These are phyloP conservation scores for Neofusicoccum kwambonambiense DNA, from an alignment of 2,329 filamentous ascomycete genomes.

Conservation along the genomic window DNA sequence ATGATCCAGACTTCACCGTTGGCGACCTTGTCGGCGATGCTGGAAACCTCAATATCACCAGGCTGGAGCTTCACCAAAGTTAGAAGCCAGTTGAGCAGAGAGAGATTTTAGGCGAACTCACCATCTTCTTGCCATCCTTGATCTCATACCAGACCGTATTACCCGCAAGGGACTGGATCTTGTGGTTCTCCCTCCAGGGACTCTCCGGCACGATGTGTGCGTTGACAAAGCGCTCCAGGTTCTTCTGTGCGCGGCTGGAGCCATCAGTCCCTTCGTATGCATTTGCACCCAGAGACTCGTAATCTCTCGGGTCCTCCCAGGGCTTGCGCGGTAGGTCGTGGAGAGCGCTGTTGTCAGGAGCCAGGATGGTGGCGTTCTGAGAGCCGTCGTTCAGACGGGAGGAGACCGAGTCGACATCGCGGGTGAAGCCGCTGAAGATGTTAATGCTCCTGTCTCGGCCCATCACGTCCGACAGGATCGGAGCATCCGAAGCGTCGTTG, in stretches of 20 bases:
- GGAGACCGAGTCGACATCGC: conserved; percentile 69
- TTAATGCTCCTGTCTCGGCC: conserved; percentile 75
- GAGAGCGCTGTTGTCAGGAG: conserved; percentile 81
- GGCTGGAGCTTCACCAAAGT: conserved; percentile 65
- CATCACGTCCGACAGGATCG: conserved; percentile 78
- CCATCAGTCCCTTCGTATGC: conserved; percentile 77
- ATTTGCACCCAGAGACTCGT: conserved; percentile 61
- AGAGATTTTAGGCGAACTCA: conserved; percentile 42
- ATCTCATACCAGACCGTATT: conserved; percentile 80
- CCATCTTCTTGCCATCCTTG: conserved; percentile 64
- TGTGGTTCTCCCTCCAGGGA: conserved; percentile 71
- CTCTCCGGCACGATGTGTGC: conserved; percentile 74
- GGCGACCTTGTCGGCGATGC: conserved; percentile 69
- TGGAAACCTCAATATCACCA: conserved; percentile 72
- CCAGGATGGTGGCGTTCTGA: conserved; percentile 79
- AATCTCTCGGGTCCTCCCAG: conserved; percentile 77
- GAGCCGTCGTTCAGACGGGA: conserved; percentile 65
- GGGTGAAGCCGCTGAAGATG: conserved; percentile 78
- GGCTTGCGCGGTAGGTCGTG: conserved; percentile 78
- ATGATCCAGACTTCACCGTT: conserved; percentile 90
- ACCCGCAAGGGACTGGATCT: conserved; percentile 66
- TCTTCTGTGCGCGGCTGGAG: conserved; percentile 71
- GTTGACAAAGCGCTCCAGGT: conserved; percentile 79
- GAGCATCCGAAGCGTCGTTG: conserved; percentile 25
- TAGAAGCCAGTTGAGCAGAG: conserved; percentile 5